Conservation (phyloP, 2,329 filamentous ascomycete genomes). For the Colletotrichum aenigma region DNA sequence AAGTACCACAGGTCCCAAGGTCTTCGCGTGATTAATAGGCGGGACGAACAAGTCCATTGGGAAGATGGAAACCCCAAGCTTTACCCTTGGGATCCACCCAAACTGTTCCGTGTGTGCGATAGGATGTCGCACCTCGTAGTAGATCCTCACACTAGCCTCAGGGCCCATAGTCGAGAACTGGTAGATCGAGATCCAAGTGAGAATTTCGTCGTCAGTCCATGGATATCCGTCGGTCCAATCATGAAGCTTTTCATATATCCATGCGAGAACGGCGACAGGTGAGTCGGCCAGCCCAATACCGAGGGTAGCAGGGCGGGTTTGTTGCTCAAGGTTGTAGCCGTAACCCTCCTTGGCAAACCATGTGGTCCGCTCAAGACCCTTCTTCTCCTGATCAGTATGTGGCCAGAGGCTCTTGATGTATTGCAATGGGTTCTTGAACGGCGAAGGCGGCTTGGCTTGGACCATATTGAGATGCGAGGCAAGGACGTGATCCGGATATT, state of each 20-base stretch:
- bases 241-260: constrained; percentile 82
- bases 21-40: constrained; percentile 61
- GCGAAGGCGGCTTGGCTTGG: constrained; percentile 49
- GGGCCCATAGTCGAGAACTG: constrained; percentile 73
- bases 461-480: constrained; percentile 68
- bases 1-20: constrained; percentile 64
- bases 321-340: constrained; percentile 65
- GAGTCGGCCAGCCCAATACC: constrained; percentile 72
- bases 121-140: constrained; percentile 68
- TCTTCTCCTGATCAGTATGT: constrained; percentile 55
- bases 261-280: constrained; percentile 73
- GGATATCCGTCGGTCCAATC: constrained; percentile 76
- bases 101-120: constrained; percentile 19
- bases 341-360: constrained; percentile 64
- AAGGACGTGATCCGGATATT: constrained; percentile 61
- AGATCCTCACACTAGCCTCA: constrained; percentile 70
- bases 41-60: constrained; percentile 61
- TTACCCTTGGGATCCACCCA: constrained; percentile 37
- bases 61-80: constrained; percentile 56
- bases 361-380: constrained; percentile 52
- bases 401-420: constrained; percentile 61
- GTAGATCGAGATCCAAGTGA: constrained; percentile 78
- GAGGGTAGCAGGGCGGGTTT: constrained; percentile 74
- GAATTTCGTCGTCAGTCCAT: constrained; percentile 78
- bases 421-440: constrained; percentile 57